phyloP scores from a whole-genome alignment of 148 eudicot species.

The Dysphania ambrosioides region DNA sequence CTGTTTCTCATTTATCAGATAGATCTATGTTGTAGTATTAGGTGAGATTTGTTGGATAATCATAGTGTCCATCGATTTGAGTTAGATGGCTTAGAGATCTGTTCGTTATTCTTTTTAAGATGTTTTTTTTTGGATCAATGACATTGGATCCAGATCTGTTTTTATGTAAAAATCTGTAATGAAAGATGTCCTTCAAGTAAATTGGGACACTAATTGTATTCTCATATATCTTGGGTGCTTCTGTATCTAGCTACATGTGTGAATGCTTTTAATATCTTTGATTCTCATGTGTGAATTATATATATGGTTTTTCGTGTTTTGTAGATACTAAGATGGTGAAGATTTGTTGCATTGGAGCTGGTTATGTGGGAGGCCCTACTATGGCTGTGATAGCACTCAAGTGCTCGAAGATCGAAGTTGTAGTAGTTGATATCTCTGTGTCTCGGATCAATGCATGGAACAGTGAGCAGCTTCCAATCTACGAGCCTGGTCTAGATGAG shows the following conservation, averaged over 20 bases:
- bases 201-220: neutral
- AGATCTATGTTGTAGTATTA: neutral
- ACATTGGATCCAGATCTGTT: neutral
- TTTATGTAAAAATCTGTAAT: neutral
- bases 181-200: neutral
- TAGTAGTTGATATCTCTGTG: constrained; percentile 65
- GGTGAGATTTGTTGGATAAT: neutral
- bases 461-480: constrained; percentile 59
- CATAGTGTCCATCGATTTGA: neutral
- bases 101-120: neutral
- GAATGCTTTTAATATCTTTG: neutral
- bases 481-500: constrained; percentile 61
- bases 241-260: neutral
- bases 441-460: constrained; percentile 66
- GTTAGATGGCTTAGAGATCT: neutral
- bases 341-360: constrained; percentile 83
- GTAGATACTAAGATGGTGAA: constrained; percentile 49
- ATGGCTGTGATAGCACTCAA: constrained; percentile 80
- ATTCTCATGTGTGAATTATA: neutral
- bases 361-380: constrained; percentile 85
- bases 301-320: neutral
- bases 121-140: neutral
- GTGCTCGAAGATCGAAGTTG: constrained; percentile 66
- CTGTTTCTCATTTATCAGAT: neutral
- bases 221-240: neutral